Evolutionary conservation across 2,329 filamentous ascomycete genomes (phyloP).

Genomic region (Monilinia fructicola): DNA sequence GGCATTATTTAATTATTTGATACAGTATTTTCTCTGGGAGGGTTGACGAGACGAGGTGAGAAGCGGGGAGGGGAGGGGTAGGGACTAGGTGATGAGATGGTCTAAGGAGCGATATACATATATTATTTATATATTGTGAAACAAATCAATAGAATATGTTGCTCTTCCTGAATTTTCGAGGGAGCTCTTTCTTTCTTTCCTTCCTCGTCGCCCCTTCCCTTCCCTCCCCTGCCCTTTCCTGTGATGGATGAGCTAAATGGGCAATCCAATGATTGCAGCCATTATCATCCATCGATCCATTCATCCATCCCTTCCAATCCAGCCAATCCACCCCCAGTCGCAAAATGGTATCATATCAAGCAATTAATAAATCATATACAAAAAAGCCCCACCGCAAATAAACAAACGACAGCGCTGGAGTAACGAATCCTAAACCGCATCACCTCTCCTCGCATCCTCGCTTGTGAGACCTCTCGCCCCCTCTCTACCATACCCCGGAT

Average conservation of each 20-base stretch:
- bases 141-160: neutral
- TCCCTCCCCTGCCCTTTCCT: neutral
- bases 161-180: neutral
- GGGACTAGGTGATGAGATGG: neutral
- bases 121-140: neutral
- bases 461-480: constrained; percentile 23
- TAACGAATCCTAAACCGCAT: constrained; percentile 24
- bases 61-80: too few relatives aligned
- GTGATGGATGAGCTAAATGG: neutral
- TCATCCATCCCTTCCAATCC: neutral
- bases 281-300: neutral
- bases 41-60: too few relatives aligned
- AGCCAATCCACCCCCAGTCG: neutral
- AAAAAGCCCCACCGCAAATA: neutral
- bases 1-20: too few relatives aligned
- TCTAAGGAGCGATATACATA: neutral
- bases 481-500: constrained; percentile 34
- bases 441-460: constrained; percentile 32
- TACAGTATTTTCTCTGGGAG: too few relatives aligned
- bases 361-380: constrained; percentile 1
- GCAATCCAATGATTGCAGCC: neutral
- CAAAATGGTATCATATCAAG: constrained; percentile 18
- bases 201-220: too few relatives aligned
- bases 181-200: neutral
- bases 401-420: too few relatives aligned